A percentile compares a stretch with the other conserved stretches of the same genome.
These are phyloP conservation scores for Solanum dulcamara DNA, from an alignment of 257 asterid species.

Conservation along the genomic window DNA sequence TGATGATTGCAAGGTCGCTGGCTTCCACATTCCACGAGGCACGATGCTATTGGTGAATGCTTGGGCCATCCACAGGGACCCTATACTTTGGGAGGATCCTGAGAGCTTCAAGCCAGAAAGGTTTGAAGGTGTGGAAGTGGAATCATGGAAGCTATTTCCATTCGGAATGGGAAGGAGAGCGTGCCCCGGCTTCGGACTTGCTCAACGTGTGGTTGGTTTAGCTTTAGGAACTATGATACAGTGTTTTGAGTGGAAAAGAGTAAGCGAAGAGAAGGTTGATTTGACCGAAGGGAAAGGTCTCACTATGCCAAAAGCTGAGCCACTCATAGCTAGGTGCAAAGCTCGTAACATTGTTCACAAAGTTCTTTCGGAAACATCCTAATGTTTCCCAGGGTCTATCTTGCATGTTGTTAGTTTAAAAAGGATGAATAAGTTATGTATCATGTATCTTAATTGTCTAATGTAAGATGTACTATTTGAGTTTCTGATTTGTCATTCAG, in stretches of 20 bases:
- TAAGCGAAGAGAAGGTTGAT: conserved; percentile 23
- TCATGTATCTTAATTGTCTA: background rate
- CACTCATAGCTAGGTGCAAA: conserved; percentile 34
- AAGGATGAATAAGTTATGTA: background rate
- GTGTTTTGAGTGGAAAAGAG: conserved; percentile 49
- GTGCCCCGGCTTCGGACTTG: conserved; percentile 56
- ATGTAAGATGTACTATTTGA: background rate
- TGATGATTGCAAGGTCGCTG: conserved; percentile 29
- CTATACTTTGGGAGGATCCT: conserved; percentile 43
- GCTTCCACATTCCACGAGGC: conserved; percentile 42
- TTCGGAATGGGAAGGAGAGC: conserved; percentile 76
- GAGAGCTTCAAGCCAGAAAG: conserved; percentile 44
- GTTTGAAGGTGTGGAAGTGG: conserved; percentile 18
- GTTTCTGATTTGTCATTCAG: background rate
- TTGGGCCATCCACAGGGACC: conserved; percentile 66
- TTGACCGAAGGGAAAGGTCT: conserved; percentile 39
- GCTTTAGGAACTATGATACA: conserved; percentile 38
- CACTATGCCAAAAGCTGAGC: conserved; percentile 26
- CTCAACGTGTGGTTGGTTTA: conserved; percentile 38
- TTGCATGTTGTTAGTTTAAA: background rate
- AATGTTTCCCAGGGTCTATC: background rate
- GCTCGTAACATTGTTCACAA: conserved; percentile 11
- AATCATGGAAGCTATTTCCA: conserved; percentile 26
- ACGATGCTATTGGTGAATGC: conserved; percentile 49
- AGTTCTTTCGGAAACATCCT: background rate